phyloP scores from a whole-genome alignment of 2,329 filamentous ascomycete genomes.

The Talaromyces pinophilus region DNA sequence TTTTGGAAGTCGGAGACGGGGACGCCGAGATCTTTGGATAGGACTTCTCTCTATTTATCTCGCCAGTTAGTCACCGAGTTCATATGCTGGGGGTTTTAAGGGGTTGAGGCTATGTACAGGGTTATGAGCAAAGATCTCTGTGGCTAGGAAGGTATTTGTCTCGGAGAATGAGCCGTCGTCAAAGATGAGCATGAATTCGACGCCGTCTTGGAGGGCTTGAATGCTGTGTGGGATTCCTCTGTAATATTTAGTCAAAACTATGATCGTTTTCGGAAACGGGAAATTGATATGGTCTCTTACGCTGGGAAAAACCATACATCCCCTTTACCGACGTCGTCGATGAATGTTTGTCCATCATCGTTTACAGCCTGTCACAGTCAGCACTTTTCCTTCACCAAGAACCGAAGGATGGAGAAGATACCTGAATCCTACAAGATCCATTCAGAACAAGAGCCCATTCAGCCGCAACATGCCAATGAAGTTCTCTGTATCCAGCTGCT shows the following conservation, averaged over 20 bases:
- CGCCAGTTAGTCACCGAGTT: not conserved
- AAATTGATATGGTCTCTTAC: slow-evolving; percentile 27
- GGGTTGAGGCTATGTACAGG: slow-evolving; percentile 27
- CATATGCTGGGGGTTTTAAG: not conserved
- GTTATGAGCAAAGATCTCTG: slow-evolving; percentile 59
- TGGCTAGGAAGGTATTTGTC: slow-evolving; percentile 73
- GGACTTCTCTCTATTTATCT: slow-evolving; percentile 46
- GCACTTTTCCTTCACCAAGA: not conserved
- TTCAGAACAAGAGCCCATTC: slow-evolving; percentile 46
- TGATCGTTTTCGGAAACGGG: not conserved
- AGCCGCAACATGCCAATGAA: slow-evolving; percentile 55
- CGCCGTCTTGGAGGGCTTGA: slow-evolving; percentile 69
- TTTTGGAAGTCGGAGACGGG: slow-evolving; percentile 58
- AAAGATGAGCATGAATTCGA: slow-evolving; percentile 65
- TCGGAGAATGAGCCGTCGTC: slow-evolving; percentile 62
- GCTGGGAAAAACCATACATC: slow-evolving; percentile 82
- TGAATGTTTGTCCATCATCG: slow-evolving; percentile 69
- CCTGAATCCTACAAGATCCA: slow-evolving; percentile 42
- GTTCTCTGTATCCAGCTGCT: slow-evolving; percentile 61
- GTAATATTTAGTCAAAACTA: not conserved
- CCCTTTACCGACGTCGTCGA: slow-evolving; percentile 74
- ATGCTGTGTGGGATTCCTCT: slow-evolving; percentile 73
- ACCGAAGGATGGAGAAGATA: slow-evolving; percentile 15
- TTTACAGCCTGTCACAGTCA: slow-evolving; percentile 33
- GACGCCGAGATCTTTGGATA: slow-evolving; percentile 58